Evolutionary conservation across 2,329 filamentous ascomycete species (phyloP).

Genomic region (Calonectria honghensis): DNA sequence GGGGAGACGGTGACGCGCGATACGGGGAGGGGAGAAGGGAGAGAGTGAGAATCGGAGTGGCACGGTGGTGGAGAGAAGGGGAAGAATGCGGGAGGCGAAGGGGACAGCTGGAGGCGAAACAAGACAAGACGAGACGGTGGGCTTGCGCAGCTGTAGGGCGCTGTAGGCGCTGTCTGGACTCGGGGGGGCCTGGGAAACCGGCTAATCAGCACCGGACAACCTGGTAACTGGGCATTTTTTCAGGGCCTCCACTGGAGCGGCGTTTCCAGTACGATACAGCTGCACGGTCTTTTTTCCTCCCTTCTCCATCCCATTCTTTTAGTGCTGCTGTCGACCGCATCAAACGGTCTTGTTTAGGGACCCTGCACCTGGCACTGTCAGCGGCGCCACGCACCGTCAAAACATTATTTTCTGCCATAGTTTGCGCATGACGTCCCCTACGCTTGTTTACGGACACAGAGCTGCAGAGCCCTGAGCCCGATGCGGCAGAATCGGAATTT

Average conservation of each 20-base stretch:
- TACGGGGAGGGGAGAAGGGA: slow-evolving; percentile 51
- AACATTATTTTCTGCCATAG: neutral
- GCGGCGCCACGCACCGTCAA: slow-evolving; percentile 6
- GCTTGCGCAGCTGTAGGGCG: slow-evolving; percentile 25
- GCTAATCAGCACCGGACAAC: slow-evolving; percentile 33
- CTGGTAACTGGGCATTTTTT: slow-evolving; percentile 27
- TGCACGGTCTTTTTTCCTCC: slow-evolving; percentile 16
- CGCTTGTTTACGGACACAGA: slow-evolving; percentile 15
- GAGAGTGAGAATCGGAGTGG: slow-evolving; percentile 49
- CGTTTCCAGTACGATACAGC: neutral
- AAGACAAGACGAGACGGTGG: slow-evolving; percentile 39
- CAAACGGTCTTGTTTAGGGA: neutral
- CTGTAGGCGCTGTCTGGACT: slow-evolving; percentile 19
- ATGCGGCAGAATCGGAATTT: slow-evolving; percentile 23
- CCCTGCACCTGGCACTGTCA: neutral
- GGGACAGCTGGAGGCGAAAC: slow-evolving; percentile 41
- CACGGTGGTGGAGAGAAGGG: slow-evolving; percentile 42
- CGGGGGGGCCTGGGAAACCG: slow-evolving; percentile 14
- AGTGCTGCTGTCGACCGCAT: neutral
- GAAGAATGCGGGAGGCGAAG: slow-evolving; percentile 47
- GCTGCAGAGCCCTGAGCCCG: slow-evolving; percentile 9
- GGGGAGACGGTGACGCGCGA: slow-evolving; percentile 52
- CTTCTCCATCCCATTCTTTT: neutral
- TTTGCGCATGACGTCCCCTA: slow-evolving; percentile 12
- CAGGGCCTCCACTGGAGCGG: slow-evolving; percentile 23